Base-by-base conservation (phyloP, 1,284 basidiomycete species). In the Tremellales sp. region DNA sequence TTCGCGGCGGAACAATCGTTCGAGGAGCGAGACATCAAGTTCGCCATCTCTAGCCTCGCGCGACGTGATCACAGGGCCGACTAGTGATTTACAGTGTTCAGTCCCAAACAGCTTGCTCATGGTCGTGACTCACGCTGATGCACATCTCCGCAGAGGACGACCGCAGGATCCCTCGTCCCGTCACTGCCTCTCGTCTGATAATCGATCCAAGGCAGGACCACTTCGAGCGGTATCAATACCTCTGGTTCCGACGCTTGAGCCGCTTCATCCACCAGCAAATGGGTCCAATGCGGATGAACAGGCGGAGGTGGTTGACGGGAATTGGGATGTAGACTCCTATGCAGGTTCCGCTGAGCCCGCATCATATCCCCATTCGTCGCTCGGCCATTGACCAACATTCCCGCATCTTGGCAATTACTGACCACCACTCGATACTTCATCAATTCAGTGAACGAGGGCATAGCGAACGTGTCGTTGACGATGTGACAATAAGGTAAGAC, bases 191-290 rank as follows among this genome's bases (percentile, higher is more conserved):
- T n/a, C 13, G 43, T 27, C 26, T 48, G 51, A n/a, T 45, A 42
- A 36, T 53, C 46, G 0, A 64, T n/a, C n/a, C n/a, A n/a, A n/a
- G n/a, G 65, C 2, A 65, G 46, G 2, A 76, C 62, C 7, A 68
- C 67, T 13, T 68, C 56, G n/a, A 76, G 52, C 0, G 74, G 69
- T 11, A 68, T 57, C 1, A 61, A 48, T 0, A 65, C 48, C 36
- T 76, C 74, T 3, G 72, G 64, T 49, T 76, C 75, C 8, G 64
- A 67, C 1, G 65, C 70, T 61, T 76, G 75, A 8, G 57, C 74
- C 0, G 73, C 74, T 56, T 76, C 75, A 51, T 76, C 75, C 17
- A 76, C 54, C 4, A 76, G 48, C 7, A 75, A 60, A 59, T 70
- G 69, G 3, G 65, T 70, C 60, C 73, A 76, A 44, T 75, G 74